Evolutionary conservation across 345 rosid species (phyloP).

Genomic region (Eutrema yunnanense): DNA sequence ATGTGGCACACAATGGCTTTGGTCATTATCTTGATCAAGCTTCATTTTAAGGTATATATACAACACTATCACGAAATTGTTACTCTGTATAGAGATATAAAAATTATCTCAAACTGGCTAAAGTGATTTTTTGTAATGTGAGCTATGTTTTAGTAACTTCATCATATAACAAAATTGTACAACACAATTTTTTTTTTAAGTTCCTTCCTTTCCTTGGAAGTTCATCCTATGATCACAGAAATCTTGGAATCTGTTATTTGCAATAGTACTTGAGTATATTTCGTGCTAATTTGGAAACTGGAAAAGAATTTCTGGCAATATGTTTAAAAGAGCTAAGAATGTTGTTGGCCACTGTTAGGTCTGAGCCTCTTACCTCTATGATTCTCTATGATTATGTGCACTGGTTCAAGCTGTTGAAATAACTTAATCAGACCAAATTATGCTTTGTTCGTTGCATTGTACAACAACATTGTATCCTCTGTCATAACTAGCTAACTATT

Average conservation of each 20-base stretch:
- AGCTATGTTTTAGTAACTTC: not conserved
- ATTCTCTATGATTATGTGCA: not conserved
- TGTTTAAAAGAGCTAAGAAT: not conserved
- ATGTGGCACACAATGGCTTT: conserved; percentile 1
- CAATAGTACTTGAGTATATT: not conserved
- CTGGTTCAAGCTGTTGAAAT: conserved; percentile 3
- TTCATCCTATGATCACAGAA: not conserved
- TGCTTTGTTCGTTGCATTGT: not conserved
- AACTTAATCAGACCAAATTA: not conserved
- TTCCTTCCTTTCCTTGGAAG: not conserved
- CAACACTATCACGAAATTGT: not conserved
- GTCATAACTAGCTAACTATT: not conserved
- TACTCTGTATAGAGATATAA: not conserved
- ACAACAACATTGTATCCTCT: not conserved
- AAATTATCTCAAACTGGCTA: not conserved
- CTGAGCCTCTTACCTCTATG: not conserved
- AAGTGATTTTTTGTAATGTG: not conserved
- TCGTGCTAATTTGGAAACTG: not conserved
- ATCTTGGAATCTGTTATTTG: not conserved
- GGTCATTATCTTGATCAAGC: conserved; percentile 19
- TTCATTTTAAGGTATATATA: conserved; percentile 23
- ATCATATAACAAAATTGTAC: not conserved
- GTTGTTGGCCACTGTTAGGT: conserved; percentile 1
- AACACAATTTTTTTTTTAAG: no score
- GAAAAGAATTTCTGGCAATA: not conserved